Base-by-base conservation (phyloP, 768 basidiomycete species). In the Pulveroboletus frians region DNA sequence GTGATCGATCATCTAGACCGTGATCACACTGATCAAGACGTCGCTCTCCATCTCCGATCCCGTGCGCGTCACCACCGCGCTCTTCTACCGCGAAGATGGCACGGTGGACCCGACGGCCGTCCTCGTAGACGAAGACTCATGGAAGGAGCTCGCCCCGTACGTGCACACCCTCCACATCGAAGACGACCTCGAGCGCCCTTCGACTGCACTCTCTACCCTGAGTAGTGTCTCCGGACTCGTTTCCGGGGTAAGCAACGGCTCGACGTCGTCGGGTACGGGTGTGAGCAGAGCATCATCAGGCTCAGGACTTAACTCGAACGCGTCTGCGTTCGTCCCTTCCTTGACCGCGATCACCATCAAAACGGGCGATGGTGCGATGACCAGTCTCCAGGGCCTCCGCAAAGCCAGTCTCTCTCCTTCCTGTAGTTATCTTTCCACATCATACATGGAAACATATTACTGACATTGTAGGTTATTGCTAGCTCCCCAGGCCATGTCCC, bases 1-100 rank as follows among this genome's bases (percentile, higher is more conserved):
- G 23, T 26, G 23, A 43, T 5, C 9, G n/a, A 30, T 20, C 30
- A 21, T 4, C 23, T 26, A 66, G 64, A 61, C 61, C n/a, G 64
- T 66, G 17, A 48, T 59, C 17, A 11, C 52, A 1, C 39, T 67
- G 39, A 50, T 67, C 53, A 69, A 58, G 27, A 37, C 52, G 3
- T 66, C 63, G 0, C 36, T 64, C 17, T 23, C 43, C 14, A 52
- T 67, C 39, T 15, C 58, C 2, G 58, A 63, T 17, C 55, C 51
- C 43, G 15, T 62, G 26, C 57, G 44, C 17, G 21, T 67, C 18
- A 35, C 51, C 20, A 47, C 57, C n/a, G 67, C 65, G 7, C 31
- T 53, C 39, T 67, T 67, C 41, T 66, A 60, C 37, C 53, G 63
- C 45, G 65, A 67, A 39, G 65, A 67, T 27, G 67, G 67, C 27